phyloP scores from a whole-genome alignment of 257 asterid species.

The Plantago major region DNA sequence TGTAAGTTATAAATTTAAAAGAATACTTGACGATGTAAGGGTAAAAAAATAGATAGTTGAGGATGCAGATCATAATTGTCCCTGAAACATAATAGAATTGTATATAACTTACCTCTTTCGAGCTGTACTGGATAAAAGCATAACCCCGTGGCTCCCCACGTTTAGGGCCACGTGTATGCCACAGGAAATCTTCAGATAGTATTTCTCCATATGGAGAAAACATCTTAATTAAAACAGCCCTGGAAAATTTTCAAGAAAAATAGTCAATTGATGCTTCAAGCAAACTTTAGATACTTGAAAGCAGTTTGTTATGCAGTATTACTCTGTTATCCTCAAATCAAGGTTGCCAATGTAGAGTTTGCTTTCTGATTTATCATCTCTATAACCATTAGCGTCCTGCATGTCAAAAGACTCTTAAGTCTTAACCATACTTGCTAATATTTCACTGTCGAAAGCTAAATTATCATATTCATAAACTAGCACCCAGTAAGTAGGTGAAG shows the following conservation, averaged over 20 bases:
- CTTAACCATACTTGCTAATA: no score
- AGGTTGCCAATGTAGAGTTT: constrained; percentile 82
- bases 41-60: not conserved
- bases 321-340: constrained; percentile 83
- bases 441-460: no score
- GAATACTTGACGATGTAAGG: not conserved
- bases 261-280: not conserved
- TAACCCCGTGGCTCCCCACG: constrained; percentile 82
- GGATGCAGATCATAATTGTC: not conserved
- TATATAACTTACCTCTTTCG: constrained; percentile 63
- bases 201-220: constrained; percentile 77
- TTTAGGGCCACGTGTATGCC: constrained; percentile 95
- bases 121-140: constrained; percentile 75
- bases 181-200: constrained; percentile 77
- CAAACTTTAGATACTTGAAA: not conserved
- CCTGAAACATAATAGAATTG: not conserved
- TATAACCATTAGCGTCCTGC: constrained; percentile 44
- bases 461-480: no score
- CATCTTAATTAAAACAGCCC: constrained; percentile 86
- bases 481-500: no score
- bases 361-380: constrained; percentile 60
- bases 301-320: constrained; percentile 16
- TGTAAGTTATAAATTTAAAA: not conserved
- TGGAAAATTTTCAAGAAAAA: constrained; percentile 21
- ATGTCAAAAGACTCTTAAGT: not conserved